phyloP scores from a whole-genome alignment of 2,329 filamentous ascomycete species.

The Stachybotrys elegans region DNA sequence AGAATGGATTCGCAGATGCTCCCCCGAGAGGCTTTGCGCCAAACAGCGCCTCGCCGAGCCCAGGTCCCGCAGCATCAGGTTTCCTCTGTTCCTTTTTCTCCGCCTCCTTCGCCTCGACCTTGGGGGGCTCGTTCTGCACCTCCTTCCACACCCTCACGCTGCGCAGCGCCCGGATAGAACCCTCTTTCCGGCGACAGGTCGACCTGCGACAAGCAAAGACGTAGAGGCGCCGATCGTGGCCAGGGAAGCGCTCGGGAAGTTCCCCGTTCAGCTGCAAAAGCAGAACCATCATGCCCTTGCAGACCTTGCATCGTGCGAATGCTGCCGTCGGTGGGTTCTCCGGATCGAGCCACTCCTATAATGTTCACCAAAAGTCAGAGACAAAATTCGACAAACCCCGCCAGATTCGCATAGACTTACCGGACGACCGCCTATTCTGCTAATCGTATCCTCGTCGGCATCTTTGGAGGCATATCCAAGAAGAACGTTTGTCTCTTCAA shows the following conservation, averaged over 20 bases:
- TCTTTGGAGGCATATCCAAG: constrained; percentile 85
- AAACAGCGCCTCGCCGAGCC: constrained; percentile 65
- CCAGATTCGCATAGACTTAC: too few relatives aligned
- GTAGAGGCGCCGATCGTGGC: constrained; percentile 83
- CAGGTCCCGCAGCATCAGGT: constrained; percentile 30
- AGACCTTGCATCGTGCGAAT: constrained; percentile 80
- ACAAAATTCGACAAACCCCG: neutral
- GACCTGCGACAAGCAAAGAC: constrained; percentile 77
- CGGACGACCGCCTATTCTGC: constrained; percentile 79
- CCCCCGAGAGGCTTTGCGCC: constrained; percentile 50
- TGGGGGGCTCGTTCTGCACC: too few relatives aligned
- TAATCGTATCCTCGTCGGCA: constrained; percentile 74
- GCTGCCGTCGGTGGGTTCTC: constrained; percentile 65
- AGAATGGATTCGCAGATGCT: constrained; percentile 54
- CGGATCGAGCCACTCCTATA: constrained; percentile 78
- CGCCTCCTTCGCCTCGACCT: constrained; percentile 21
- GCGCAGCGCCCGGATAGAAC: constrained; percentile 72
- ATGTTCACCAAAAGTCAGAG: constrained; percentile 2
- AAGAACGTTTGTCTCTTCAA: constrained; percentile 79
- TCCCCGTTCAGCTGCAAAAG: constrained; percentile 90
- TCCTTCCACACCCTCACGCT: constrained; percentile 55
- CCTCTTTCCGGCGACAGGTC: constrained; percentile 74
- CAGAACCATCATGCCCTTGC: constrained; percentile 76
- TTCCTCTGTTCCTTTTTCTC: constrained; percentile 26
- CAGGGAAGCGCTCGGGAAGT: constrained; percentile 78